Evolutionary conservation across 768 basidiomycete species (phyloP).

Genomic region (Astraeus odoratus): DNA sequence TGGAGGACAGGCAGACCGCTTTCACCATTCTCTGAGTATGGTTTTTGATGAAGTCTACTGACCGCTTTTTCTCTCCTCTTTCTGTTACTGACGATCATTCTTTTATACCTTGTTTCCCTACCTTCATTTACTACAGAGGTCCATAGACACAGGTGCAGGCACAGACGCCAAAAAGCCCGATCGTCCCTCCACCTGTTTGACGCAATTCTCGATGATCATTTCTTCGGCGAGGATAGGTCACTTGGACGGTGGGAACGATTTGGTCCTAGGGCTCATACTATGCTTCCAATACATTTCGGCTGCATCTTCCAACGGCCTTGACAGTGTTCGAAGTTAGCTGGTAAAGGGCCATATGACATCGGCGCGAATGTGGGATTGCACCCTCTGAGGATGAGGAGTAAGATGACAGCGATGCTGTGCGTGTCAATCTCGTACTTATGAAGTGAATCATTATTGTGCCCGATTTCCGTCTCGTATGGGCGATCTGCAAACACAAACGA

Average conservation of each 20-base stretch:
- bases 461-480: constrained; percentile 97
- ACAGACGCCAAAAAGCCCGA: no score
- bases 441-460: constrained; percentile 90
- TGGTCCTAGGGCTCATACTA: constrained; percentile 96
- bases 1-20: no score
- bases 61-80: no score
- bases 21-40: no score
- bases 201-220: no score
- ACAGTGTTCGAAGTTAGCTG: constrained; percentile 93
- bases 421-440: constrained; percentile 96
- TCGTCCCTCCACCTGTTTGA: no score
- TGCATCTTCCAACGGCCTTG: constrained; percentile 94
- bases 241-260: constrained; percentile 94
- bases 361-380: constrained; percentile 50
- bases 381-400: constrained; percentile 87
- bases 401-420: constrained; percentile 98
- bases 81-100: no score
- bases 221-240: constrained; percentile 94
- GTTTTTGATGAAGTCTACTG: no score
- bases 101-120: no score
- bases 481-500: constrained; percentile 97
- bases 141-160: no score
- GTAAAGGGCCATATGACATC: neutral
- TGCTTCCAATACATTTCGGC: constrained; percentile 94
- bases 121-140: no score